Percentiles rank a stretch among this genome's conserved stretches.
Evolutionary conservation across 2,329 filamentous ascomycete species (phyloP).

Genomic region (Clarireedia monteithiana): DNA sequence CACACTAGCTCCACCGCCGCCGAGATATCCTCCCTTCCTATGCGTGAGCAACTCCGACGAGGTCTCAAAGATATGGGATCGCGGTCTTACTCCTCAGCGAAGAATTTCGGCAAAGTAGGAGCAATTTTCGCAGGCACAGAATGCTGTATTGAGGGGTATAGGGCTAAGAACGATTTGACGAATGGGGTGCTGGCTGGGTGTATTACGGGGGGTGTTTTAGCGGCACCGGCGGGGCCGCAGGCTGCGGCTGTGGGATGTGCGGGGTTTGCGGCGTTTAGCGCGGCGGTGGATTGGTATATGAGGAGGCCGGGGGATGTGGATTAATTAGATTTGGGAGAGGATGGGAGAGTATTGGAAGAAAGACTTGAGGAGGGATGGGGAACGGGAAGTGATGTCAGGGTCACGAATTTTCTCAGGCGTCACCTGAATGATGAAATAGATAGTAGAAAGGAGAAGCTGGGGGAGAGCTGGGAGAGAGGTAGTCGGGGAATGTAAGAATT

Average conservation of each 20-base stretch:
- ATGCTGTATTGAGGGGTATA: slow-evolving; percentile 86
- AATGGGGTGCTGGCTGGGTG: slow-evolving; percentile 88
- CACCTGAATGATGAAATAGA: too few species aligned
- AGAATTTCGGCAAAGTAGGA: slow-evolving; percentile 93
- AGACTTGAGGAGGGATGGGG: neutral
- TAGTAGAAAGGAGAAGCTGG: too few species aligned
- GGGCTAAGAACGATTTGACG: slow-evolving; percentile 86
- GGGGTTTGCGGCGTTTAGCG: slow-evolving; percentile 88
- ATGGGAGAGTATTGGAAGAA: neutral
- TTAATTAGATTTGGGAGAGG: slow-evolving; percentile 18
- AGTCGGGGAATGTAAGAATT: too few species aligned
- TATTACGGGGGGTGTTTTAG: slow-evolving; percentile 82
- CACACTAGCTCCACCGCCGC: slow-evolving; percentile 33
- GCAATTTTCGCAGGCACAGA: slow-evolving; percentile 88
- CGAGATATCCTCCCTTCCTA: slow-evolving; percentile 57
- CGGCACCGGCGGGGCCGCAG: slow-evolving; percentile 80
- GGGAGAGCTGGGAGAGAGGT: too few species aligned
- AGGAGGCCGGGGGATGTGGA: slow-evolving; percentile 60
- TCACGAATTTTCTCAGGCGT: neutral
- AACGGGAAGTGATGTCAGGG: neutral
- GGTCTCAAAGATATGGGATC: slow-evolving; percentile 95
- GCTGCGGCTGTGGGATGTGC: slow-evolving; percentile 81
- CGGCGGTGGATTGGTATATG: slow-evolving; percentile 91
- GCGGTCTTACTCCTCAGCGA: slow-evolving; percentile 73
- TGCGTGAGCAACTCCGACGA: slow-evolving; percentile 71